A percentile compares a stretch with the other conserved stretches of the same genome.
Conservation (phyloP, 2,329 filamentous ascomycete species). For the Ramularia collo-cygni region DNA sequence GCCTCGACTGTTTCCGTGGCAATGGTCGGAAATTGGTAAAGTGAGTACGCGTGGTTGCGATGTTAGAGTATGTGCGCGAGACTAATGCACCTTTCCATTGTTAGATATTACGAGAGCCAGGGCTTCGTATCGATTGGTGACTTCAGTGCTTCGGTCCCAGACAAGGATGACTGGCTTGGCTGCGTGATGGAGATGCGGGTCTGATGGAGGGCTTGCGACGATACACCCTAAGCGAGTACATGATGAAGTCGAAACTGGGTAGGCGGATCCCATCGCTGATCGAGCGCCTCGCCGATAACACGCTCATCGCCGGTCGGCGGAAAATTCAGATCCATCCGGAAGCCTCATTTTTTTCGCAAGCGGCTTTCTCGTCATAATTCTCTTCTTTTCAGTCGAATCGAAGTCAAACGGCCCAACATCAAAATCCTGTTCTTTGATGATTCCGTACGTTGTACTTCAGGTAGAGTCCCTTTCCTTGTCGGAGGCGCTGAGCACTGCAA, state of each 20-base stretch:
- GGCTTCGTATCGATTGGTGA: constrained; percentile 12
- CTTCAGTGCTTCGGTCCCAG: constrained; percentile 3
- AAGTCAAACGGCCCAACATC: constrained; percentile 21
- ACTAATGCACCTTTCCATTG: not conserved
- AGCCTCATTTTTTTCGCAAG: no score
- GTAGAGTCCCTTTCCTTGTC: constrained; percentile 30
- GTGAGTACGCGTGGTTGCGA: constrained; percentile 6
- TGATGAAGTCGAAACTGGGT: no score
- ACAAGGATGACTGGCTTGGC: constrained; percentile 11
- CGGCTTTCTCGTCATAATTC: constrained; percentile 14
- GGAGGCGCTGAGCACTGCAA: constrained; percentile 31
- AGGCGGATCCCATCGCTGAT: no score
- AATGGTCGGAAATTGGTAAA: constrained; percentile 14
- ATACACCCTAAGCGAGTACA: no score
- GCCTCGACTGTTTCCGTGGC: constrained; percentile 15
- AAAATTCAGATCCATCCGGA: no score
- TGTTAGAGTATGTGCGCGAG: not conserved
- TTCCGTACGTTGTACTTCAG: constrained; percentile 29
- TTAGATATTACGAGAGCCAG: constrained; percentile 16
- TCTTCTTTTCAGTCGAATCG: constrained; percentile 14
- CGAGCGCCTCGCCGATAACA: no score
- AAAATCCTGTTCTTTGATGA: constrained; percentile 13
- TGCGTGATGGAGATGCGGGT: constrained; percentile 14
- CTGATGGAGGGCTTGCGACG: not conserved
- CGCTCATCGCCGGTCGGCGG: no score